Evolutionary conservation across 2,329 filamentous ascomycete genomes (phyloP), one percentile per base, ranked within the genome.

Genomic region (Alternaria gansuensis): DNA sequence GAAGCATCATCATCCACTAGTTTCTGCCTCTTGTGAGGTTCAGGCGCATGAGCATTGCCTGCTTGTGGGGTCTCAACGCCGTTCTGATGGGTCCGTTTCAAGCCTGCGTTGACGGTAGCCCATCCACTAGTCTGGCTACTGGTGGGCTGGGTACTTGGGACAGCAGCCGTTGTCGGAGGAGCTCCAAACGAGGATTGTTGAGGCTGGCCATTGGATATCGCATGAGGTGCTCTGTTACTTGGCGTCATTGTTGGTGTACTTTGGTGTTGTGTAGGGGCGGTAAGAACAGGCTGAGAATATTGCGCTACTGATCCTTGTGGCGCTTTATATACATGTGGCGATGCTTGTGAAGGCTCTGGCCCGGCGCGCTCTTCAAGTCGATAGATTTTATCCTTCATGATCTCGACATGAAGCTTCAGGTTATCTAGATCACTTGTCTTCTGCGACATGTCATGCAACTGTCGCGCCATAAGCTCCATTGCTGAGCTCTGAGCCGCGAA

Each of bases 401-500:
- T 77, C 49, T 82, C 80, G 10, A 83, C 68, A 49, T 80, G 79
- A 63, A 83, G 74, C 61, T 78, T 81, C 44, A 84, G 60, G 5
- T 72, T 77, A 51, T 83, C 81, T 10, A 83, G 71, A 58, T 83
- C 81, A 31, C 77, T 80, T 8, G 77, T 77, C 65, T 81, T 81
- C 45, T 74, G 75, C 7, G 78, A 75, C 24, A 82, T 70, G 26
- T 69, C 68, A 48, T 74, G 69, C 3, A 82, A 67, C 58, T 80
- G 79, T 21, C 71, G 72, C 9, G 80, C 78, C 58, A 83, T 76
- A 10, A 82, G 69, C 41, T 83, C 80, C 11, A 83, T 69, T 29
- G 81, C 79, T 33, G 71, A 67, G 46, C 78, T 76, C 48, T 78
- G 74, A 23, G 63, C 68, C 51, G 52, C 60, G 14, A 57, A 34